A percentile compares a stretch with the other conserved stretches of the same genome.
phyloP scores from a whole-genome alignment of 2,329 filamentous ascomycete genomes.

The Penicillium olsonii region DNA sequence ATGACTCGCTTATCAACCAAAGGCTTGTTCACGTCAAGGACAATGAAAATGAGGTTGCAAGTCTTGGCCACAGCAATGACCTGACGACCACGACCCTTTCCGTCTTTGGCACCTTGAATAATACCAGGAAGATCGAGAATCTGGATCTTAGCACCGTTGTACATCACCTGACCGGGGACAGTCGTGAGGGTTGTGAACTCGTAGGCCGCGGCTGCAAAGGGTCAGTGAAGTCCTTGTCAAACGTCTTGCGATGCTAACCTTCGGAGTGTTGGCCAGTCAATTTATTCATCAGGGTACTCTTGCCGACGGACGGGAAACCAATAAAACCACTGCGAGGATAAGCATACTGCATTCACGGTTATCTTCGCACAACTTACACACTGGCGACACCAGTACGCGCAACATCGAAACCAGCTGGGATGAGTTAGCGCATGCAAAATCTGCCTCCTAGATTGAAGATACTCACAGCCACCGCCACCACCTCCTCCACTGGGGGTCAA shows the following conservation, averaged over 20 bases:
- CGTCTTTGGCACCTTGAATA: constrained; percentile 97
- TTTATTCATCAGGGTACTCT: constrained; percentile 94
- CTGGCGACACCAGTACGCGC: constrained; percentile 96
- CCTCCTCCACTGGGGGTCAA: constrained; percentile 78
- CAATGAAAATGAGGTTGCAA: constrained; percentile 97
- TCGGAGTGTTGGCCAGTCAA: constrained; percentile 97
- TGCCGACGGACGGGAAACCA: constrained; percentile 96
- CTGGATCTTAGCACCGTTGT: constrained; percentile 96
- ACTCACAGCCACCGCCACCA: constrained; percentile 70
- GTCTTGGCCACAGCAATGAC: constrained; percentile 99
- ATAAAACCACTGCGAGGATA: constrained; percentile 70
- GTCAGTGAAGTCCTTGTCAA: constrained; percentile 16
- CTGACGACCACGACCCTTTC: constrained; percentile 94
- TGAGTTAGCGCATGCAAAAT: constrained; percentile 19
- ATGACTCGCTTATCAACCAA: constrained; percentile 96
- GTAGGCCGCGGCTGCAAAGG: constrained; percentile 73
- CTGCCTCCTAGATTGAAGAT: constrained; percentile 1
- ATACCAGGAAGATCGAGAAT: constrained; percentile 99
- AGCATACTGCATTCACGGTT: constrained; percentile 12
- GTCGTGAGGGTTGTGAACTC: constrained; percentile 98
- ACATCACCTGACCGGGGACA: constrained; percentile 91
- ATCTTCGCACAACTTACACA: constrained; percentile 55
- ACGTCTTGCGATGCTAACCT: constrained; percentile 39
- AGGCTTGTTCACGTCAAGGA: constrained; percentile 97
- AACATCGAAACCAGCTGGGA: constrained; percentile 83